Evolutionary conservation across 73 alveolate species (phyloP).

Genomic region (Halteria grandinella): DNA sequence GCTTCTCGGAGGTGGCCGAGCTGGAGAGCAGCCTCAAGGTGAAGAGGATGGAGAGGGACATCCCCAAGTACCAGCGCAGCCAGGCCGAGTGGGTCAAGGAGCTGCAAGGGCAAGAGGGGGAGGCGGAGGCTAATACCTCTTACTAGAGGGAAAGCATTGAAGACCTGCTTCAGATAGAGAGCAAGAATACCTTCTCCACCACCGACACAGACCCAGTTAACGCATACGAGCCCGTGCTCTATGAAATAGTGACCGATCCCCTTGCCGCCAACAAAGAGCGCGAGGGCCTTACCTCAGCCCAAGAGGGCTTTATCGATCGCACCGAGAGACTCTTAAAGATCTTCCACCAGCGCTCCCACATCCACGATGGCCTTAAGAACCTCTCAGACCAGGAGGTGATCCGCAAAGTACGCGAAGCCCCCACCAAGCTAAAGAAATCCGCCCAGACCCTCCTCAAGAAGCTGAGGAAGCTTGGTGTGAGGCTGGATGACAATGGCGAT

Average conservation of each 20-base stretch:
- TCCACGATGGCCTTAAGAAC: slow-evolving; percentile 65
- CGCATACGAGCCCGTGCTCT: slow-evolving; percentile 57
- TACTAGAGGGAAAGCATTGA: slow-evolving; percentile 9
- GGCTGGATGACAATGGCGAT: slow-evolving; percentile 51
- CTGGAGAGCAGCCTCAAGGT: slow-evolving; percentile 57
- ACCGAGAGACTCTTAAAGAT: slow-evolving; percentile 38
- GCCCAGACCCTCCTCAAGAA: slow-evolving; percentile 24
- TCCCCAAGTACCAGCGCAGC: slow-evolving; percentile 37
- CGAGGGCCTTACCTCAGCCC: slow-evolving; percentile 29
- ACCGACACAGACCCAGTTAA: neutral
- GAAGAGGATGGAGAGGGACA: slow-evolving; percentile 58
- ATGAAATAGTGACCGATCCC: slow-evolving; percentile 50
- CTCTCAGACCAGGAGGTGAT: slow-evolving; percentile 34
- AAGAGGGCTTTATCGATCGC: slow-evolving; percentile 35
- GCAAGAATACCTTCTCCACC: too few relatives aligned
- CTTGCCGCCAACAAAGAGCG: neutral
- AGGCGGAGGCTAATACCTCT: neutral
- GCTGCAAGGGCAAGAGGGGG: neutral
- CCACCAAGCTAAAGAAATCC: slow-evolving; percentile 49
- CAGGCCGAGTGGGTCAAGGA: slow-evolving; percentile 31
- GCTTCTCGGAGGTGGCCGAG: slow-evolving; percentile 57
- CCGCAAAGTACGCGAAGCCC: slow-evolving; percentile 59
- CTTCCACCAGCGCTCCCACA: slow-evolving; percentile 60
- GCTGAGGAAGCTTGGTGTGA: slow-evolving; percentile 46
- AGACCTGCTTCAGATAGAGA: neutral